These are phyloP conservation scores for Ustilago esculenta DNA, from an alignment of 1,284 basidiomycete genomes.

Conservation along the genomic window DNA sequence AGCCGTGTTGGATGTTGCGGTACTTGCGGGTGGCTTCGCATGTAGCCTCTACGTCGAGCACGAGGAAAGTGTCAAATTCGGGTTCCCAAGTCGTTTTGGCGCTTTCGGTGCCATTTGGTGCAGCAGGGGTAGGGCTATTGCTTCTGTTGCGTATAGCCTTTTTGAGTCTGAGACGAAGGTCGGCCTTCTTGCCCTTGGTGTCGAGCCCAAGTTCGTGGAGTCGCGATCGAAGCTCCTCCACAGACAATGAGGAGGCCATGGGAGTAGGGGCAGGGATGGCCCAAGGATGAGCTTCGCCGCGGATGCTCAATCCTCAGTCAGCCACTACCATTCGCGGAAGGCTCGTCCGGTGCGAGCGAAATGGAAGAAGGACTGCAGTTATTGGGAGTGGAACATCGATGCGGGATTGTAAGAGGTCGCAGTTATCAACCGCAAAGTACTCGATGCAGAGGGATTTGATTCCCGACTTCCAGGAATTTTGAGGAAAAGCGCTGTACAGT, in stretches of 20 bases:
- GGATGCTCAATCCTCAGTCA: conserved; percentile 34
- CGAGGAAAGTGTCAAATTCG: conserved; percentile 68
- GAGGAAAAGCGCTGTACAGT: background rate
- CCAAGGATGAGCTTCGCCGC: conserved; percentile 35
- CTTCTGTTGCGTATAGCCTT: conserved; percentile 36
- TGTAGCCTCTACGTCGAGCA: conserved; percentile 88
- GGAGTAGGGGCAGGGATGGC: background rate
- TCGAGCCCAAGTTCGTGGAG: conserved; percentile 60
- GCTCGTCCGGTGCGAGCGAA: background rate
- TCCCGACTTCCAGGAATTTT: conserved; percentile 30
- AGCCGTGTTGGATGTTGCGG: conserved; percentile 35
- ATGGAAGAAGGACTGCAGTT: background rate
- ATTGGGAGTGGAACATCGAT: background rate
- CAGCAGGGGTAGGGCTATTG: conserved; percentile 4
- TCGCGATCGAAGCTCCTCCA: conserved; percentile 41
- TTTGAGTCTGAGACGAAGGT: conserved; percentile 48
- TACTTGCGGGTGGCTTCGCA: conserved; percentile 70
- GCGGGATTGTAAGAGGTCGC: background rate
- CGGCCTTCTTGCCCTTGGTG: conserved; percentile 61
- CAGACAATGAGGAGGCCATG: conserved; percentile 40
- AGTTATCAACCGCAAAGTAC: too few species aligned
- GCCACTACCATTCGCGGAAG: conserved; percentile 10
- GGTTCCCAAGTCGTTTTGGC: conserved; percentile 31
- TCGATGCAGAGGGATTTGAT: conserved; percentile 1
- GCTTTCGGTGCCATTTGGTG: background rate